Evolutionary conservation across 225 moss, liverwort and hornwort species (phyloP), one percentile per base, ranked within the genome.

Genomic region (Lunularia cruciata): DNA sequence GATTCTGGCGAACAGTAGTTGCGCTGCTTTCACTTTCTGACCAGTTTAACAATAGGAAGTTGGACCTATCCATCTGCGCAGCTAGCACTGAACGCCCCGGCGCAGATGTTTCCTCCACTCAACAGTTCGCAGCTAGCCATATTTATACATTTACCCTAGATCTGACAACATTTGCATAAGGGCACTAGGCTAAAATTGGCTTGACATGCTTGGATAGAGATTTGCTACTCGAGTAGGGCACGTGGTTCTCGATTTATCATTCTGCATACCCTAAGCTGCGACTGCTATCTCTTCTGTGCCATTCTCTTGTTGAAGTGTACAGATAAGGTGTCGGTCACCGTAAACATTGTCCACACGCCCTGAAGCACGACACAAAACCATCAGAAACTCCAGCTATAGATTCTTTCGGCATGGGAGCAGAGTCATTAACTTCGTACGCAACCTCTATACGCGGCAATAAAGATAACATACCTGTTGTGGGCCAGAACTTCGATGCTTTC

Each of bases 401-500:
- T 8, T n/a, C 51, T 27, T 26, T 5, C n/a, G n/a, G n/a, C n/a
- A n/a, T n/a, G n/a, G n/a, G n/a, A n/a, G n/a, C n/a, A n/a, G n/a
- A n/a, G n/a, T n/a, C n/a, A n/a, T n/a, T n/a, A n/a, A n/a, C n/a
- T n/a, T n/a, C n/a, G n/a, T n/a, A n/a, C n/a, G n/a, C n/a, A n/a
- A n/a, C n/a, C n/a, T n/a, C n/a, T n/a, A n/a, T n/a, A n/a, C n/a
- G 8, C 13, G 9, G 48, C 10, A 18, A 26, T 23, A 2, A 2
- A 47, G 14, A 12, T 36, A 49, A 1, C n/a, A 15, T 74, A 86
- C 92, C 92, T 81, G 93, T 98, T 60, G 96, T 91, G 13, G 96
- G 96, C 96, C 96, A 98, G 84, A 98, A 98, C 65, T 98, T 98
- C 46, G 90, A 89, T 55, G 89, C 88, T 64, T 89, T 89, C 32